These are phyloP conservation scores for Podospora pseudoanserina DNA, from an alignment of 495 filamentous ascomycete species.

Conservation along the genomic window DNA sequence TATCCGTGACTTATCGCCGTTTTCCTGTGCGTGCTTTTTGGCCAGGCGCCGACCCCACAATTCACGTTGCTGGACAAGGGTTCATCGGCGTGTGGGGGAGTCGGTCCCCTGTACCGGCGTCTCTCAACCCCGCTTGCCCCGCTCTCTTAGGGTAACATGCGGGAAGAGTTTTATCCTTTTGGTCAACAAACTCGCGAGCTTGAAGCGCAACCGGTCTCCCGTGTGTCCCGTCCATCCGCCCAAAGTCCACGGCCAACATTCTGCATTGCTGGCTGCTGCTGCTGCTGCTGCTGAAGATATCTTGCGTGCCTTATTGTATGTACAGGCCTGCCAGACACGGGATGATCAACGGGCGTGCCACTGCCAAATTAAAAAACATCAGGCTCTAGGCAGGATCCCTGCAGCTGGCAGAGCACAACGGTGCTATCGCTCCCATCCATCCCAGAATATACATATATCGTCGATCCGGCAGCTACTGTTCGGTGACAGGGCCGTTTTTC, in stretches of 20 bases:
- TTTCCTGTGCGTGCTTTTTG: conserved; percentile 11
- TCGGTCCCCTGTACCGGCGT: neutral
- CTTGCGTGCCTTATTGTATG: no score
- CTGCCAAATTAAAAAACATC: neutral
- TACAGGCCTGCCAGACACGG: neutral
- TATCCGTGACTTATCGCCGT: conserved; percentile 21
- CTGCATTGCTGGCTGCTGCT: neutral
- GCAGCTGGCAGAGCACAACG: neutral
- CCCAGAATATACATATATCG: conserved; percentile 11
- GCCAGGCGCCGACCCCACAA: conserved; percentile 9
- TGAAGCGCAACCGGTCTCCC: neutral
- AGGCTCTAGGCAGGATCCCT: conserved; percentile 12
- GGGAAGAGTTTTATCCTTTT: conserved; percentile 21
- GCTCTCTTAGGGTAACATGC: conserved; percentile 7
- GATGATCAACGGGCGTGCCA: neutral
- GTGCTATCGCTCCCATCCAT: neutral
- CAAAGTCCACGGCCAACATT: neutral
- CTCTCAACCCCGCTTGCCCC: conserved; percentile 14
- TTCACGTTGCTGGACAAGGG: neutral
- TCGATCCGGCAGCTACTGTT: conserved; percentile 6
- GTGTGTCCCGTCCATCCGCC: neutral
- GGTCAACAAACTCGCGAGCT: neutral
- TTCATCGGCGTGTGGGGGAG: neutral
- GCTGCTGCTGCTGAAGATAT: neutral
- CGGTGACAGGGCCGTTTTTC: neutral